A percentile compares a stretch with the other conserved stretches of the same genome.
phyloP scores from a whole-genome alignment of 2,329 filamentous ascomycete genomes.

The Zarea fungicola region DNA sequence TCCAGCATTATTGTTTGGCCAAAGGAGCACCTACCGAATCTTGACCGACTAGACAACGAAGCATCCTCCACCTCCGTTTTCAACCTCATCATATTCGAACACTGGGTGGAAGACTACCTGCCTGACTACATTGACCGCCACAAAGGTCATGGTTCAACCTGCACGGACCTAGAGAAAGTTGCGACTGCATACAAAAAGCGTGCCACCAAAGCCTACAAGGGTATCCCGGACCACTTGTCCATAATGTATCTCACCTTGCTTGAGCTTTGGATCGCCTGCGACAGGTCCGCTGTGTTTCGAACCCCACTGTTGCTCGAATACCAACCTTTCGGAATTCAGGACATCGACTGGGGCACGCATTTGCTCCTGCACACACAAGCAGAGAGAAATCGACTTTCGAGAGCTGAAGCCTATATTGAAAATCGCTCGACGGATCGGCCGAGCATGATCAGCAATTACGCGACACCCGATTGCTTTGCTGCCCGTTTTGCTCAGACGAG shows the following conservation, averaged over 20 bases:
- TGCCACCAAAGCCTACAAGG: slow-evolving; percentile 28
- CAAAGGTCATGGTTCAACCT: slow-evolving; percentile 19
- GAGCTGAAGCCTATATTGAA: slow-evolving; percentile 42
- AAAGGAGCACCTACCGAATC: neutral
- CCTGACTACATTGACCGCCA: slow-evolving; percentile 29
- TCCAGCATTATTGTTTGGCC: neutral
- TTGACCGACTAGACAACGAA: neutral
- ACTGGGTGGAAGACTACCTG: slow-evolving; percentile 41
- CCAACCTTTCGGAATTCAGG: slow-evolving; percentile 34
- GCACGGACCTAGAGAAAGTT: slow-evolving; percentile 22
- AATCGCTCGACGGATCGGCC: neutral
- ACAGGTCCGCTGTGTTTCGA: slow-evolving; percentile 37
- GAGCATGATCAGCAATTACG: neutral
- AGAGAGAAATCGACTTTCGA: slow-evolving; percentile 39
- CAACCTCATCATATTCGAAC: slow-evolving; percentile 38
- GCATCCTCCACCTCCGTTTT: neutral
- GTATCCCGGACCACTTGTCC: slow-evolving; percentile 41
- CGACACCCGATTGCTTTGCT: neutral
- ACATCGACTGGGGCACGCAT: slow-evolving; percentile 28
- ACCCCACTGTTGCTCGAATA: slow-evolving; percentile 42
- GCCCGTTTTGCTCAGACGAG: neutral
- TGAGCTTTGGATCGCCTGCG: slow-evolving; percentile 54
- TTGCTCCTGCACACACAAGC: slow-evolving; percentile 38
- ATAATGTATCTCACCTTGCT: slow-evolving; percentile 49
- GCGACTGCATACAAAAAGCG: slow-evolving; percentile 30